Conservation (phyloP, 2,329 filamentous ascomycete species). For the Colletotrichum navitas region DNA sequence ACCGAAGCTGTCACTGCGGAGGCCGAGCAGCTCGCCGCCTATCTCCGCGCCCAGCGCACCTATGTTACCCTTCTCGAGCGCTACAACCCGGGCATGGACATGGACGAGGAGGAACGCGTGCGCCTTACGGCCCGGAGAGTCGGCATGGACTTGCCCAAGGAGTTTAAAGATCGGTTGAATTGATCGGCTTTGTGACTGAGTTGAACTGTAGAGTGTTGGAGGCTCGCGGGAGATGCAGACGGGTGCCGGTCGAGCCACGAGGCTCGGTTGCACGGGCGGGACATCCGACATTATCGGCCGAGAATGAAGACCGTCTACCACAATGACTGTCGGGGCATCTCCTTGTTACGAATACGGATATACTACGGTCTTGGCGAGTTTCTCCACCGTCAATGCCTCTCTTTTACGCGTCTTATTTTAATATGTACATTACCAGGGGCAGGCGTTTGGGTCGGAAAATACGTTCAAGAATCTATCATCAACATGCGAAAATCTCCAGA, state of each 20-base stretch:
- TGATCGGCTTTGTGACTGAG: background rate
- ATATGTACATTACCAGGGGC: slow-evolving; percentile 26
- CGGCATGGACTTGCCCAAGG: slow-evolving; percentile 86
- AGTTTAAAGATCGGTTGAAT: slow-evolving; percentile 56
- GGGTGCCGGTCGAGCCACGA: background rate
- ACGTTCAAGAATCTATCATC: background rate
- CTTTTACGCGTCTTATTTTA: slow-evolving; percentile 7
- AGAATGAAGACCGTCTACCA: background rate
- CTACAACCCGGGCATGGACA: slow-evolving; percentile 93
- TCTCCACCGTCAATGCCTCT: background rate
- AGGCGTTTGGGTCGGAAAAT: slow-evolving; percentile 27
- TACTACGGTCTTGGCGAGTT: background rate
- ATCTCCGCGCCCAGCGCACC: slow-evolving; percentile 85
- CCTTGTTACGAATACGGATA: background rate
- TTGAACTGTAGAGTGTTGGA: background rate
- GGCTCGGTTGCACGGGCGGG: background rate
- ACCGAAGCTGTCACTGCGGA: slow-evolving; percentile 52
- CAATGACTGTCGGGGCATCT: background rate
- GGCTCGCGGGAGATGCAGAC: background rate
- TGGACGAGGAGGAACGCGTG: slow-evolving; percentile 88
- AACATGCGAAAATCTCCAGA: background rate
- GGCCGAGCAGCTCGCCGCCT: slow-evolving; percentile 83
- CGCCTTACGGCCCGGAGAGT: slow-evolving; percentile 87
- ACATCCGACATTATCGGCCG: background rate
- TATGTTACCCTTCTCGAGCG: slow-evolving; percentile 87